A percentile compares a stretch with the other conserved stretches of the same genome.
These are phyloP conservation scores for Paraphysoderma sedebokerense DNA, from an alignment of 371 early-diverging fungal species.

Conservation along the genomic window DNA sequence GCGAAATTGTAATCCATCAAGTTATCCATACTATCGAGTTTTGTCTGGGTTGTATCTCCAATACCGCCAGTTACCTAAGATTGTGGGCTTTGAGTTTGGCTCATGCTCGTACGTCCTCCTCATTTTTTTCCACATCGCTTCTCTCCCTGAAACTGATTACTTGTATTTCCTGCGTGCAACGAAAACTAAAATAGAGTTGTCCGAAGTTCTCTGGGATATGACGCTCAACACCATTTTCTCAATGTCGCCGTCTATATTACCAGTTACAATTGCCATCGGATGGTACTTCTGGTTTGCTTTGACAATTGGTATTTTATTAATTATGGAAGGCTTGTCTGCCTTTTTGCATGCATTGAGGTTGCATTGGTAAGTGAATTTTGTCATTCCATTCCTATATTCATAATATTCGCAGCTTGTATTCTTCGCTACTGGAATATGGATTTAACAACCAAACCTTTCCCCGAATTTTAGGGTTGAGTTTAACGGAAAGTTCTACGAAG, in stretches of 20 bases:
- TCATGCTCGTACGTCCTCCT: slow-evolving; percentile 68
- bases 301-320: slow-evolving; percentile 74
- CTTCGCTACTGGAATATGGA: background rate
- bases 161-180: background rate
- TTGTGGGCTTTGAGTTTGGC: slow-evolving; percentile 99
- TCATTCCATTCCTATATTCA: background rate
- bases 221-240: slow-evolving; percentile 52
- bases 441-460: background rate
- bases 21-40: slow-evolving; percentile 99
- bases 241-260: slow-evolving; percentile 20
- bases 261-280: slow-evolving; percentile 48
- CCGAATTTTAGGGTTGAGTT: slow-evolving; percentile 96
- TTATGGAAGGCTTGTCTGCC: slow-evolving; percentile 98
- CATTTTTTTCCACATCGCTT: background rate
- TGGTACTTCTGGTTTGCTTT: slow-evolving; percentile 66
- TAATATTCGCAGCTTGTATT: background rate
- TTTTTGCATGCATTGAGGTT: slow-evolving; percentile 98
- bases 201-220: slow-evolving; percentile 96
- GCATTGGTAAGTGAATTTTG: slow-evolving; percentile 57
- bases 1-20: slow-evolving; percentile 89
- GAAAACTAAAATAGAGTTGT: slow-evolving; percentile 84
- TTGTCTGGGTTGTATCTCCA: slow-evolving; percentile 93
- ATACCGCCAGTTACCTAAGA: slow-evolving; percentile 98
- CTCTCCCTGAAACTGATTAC: background rate
- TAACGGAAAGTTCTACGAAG: slow-evolving; percentile 94